phyloP scores from a whole-genome alignment of 805 yeast species.

The Metschnikowia peoriensis region DNA sequence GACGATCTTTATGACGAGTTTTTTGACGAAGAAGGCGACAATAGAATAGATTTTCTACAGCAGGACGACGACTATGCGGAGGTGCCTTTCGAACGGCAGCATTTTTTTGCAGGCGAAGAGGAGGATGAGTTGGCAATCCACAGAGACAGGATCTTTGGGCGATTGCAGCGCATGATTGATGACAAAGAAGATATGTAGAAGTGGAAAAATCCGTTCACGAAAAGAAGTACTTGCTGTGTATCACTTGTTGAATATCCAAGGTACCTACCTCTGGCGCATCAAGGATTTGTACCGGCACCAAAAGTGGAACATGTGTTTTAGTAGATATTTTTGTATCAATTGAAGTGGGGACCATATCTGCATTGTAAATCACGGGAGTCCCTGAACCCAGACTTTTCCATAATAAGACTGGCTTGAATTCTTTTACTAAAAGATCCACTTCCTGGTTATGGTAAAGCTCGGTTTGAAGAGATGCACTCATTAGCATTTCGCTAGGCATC shows the following conservation, averaged over 20 bases:
- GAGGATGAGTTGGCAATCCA: conserved; percentile 63
- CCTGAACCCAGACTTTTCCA: conserved; percentile 10
- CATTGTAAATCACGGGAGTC: conserved; percentile 7
- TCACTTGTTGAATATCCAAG: conserved; percentile 31
- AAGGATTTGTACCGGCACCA: conserved; percentile 30
- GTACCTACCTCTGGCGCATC: conserved; percentile 31
- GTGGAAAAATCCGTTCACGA: conserved; percentile 20
- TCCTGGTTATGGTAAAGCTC: conserved; percentile 10
- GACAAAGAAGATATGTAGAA: conserved; percentile 18
- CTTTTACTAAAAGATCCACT: conserved; percentile 17
- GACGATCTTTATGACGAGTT: conserved; percentile 22
- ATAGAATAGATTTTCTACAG: conserved; percentile 24
- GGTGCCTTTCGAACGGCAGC: conserved; percentile 40
- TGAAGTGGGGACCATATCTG: background rate
- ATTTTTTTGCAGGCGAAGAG: conserved; percentile 55
- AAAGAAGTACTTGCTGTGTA: conserved; percentile 36
- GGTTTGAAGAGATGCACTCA: conserved; percentile 9
- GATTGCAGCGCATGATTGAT: conserved; percentile 54
- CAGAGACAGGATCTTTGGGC: conserved; percentile 60
- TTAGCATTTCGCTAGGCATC: background rate
- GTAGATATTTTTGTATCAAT: background rate
- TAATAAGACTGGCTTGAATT: conserved; percentile 24
- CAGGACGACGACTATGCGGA: conserved; percentile 10
- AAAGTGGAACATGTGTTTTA: conserved; percentile 23
- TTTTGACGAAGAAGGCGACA: conserved; percentile 36